Evolutionary conservation across 2,329 filamentous ascomycete species (phyloP), one percentile per base, ranked within the genome.

Genomic region (Diaporthe caulivora): DNA sequence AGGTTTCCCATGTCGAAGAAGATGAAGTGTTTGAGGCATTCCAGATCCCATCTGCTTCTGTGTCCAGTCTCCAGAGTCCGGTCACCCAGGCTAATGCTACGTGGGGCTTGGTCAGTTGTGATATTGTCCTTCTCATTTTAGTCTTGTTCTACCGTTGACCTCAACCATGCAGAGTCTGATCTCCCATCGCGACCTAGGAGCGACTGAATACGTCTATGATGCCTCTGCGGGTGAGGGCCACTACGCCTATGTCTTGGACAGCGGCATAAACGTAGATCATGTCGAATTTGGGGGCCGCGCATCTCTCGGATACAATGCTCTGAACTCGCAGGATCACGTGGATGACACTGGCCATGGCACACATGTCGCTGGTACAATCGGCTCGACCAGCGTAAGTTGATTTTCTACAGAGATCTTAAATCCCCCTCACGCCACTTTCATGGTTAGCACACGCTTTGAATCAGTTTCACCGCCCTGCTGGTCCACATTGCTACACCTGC

Each of bases 191-290:
- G 54, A 57, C 13, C 29, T 37, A 29, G 72, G 72, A 26, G 55
- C 58, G 2, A 72, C 74, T 40, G 70, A 72, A 47, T 80, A 79
- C 60, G 47, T 76, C 42, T 80, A 79, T 70, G 76, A 79, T 71
- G 47, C 57, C 26, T 75, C 74, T 2, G 76, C 78, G 9, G 80
- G 80, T n/a, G 31, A 53, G 3, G 77, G 74, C 18, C 76, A 76
- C n/a, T 85, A 82, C 72, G 79, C 82, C 54, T 87, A 87, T 75
- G 75, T 87, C 26, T 79, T 87, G 70, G 86, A 87, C 78, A 86
- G 83, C 11, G 85, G 86, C 49, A 83, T 87, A 70, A 78, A 79
- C 57, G 81, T 79, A 21, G 57, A 77, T 7, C 86, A 87, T 76
- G 37, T 58, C 10, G 77, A 80, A 21, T 82, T 81, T 26, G 76